A percentile compares a stretch with the other conserved stretches of the same genome.
These are phyloP conservation scores for Colletotrichum falcatum DNA, from an alignment of 2,329 filamentous ascomycete genomes.

Conservation along the genomic window DNA sequence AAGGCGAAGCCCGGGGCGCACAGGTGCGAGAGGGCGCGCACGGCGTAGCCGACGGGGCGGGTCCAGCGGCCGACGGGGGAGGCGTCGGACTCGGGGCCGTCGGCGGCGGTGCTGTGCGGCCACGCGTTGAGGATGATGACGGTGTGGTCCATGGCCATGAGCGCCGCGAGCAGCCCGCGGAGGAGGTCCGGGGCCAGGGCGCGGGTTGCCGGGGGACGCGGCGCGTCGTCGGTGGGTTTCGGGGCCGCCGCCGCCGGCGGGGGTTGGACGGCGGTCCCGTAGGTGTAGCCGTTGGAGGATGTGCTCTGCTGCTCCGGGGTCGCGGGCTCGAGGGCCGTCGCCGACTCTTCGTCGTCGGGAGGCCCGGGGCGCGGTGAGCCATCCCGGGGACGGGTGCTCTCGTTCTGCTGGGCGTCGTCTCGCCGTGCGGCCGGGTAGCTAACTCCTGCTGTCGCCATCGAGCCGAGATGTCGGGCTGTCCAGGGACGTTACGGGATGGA, in stretches of 20 bases:
- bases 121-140: conserved; percentile 54
- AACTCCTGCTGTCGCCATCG: neutral
- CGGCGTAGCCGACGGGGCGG: conserved; percentile 50
- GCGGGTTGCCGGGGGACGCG: conserved; percentile 42
- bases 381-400: neutral
- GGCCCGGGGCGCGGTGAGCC: neutral
- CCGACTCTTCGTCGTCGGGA: conserved; percentile 17
- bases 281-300: conserved; percentile 1
- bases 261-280: conserved; percentile 8
- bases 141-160: conserved; percentile 60
- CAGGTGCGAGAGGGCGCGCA: conserved; percentile 58
- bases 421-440: neutral
- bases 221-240: neutral
- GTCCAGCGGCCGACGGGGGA: conserved; percentile 53
- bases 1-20: conserved; percentile 61
- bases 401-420: neutral
- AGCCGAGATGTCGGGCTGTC: too few species aligned
- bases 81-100: conserved; percentile 53
- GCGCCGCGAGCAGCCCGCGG: conserved; percentile 57
- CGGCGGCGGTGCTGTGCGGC: conserved; percentile 53
- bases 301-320: neutral
- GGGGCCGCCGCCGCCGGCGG: neutral
- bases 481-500: neutral
- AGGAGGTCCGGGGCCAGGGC: conserved; percentile 58
- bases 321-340: conserved; percentile 1